A percentile compares a stretch with the other conserved stretches of the same genome.
These are phyloP conservation scores for Lojkania enalia DNA, from an alignment of 2,329 filamentous ascomycete genomes.

Conservation along the genomic window DNA sequence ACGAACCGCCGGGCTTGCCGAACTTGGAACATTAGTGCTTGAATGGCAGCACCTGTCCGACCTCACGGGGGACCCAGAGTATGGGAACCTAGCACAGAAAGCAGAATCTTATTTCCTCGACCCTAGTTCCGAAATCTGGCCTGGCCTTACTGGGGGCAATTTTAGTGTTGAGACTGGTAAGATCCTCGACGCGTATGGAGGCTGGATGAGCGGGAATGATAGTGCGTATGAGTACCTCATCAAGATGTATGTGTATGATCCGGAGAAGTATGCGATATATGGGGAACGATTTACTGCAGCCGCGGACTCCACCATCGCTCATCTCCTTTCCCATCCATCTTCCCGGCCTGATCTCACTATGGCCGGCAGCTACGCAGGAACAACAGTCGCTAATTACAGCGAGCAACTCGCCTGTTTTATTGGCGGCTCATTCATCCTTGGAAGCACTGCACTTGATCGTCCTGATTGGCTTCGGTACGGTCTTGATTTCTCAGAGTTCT, in stretches of 20 bases:
- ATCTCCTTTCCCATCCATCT: constrained; percentile 71
- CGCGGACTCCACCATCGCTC: constrained; percentile 72
- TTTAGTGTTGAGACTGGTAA: constrained; percentile 67
- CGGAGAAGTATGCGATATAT: constrained; percentile 64
- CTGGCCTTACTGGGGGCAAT: constrained; percentile 71
- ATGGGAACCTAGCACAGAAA: constrained; percentile 67
- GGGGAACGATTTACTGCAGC: constrained; percentile 74
- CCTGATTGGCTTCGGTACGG: constrained; percentile 74
- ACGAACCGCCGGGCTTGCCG: constrained; percentile 71
- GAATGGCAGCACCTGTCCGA: constrained; percentile 85
- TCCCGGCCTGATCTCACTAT: constrained; percentile 73
- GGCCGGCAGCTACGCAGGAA: constrained; percentile 60
- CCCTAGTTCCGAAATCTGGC: constrained; percentile 72
- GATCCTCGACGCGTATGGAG: constrained; percentile 69
- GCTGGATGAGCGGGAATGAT: constrained; percentile 77
- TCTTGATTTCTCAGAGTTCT: constrained; percentile 69
- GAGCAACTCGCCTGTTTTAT: constrained; percentile 74
- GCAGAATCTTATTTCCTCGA: constrained; percentile 71
- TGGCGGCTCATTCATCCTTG: constrained; percentile 83
- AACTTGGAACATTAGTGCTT: constrained; percentile 75
- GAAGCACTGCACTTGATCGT: constrained; percentile 68
- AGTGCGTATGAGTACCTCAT: constrained; percentile 89
- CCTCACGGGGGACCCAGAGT: constrained; percentile 68
- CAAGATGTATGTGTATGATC: constrained; percentile 87
- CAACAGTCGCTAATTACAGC: constrained; percentile 42